Evolutionary conservation across 768 basidiomycete species (phyloP).

Genomic region (Russula compacta): DNA sequence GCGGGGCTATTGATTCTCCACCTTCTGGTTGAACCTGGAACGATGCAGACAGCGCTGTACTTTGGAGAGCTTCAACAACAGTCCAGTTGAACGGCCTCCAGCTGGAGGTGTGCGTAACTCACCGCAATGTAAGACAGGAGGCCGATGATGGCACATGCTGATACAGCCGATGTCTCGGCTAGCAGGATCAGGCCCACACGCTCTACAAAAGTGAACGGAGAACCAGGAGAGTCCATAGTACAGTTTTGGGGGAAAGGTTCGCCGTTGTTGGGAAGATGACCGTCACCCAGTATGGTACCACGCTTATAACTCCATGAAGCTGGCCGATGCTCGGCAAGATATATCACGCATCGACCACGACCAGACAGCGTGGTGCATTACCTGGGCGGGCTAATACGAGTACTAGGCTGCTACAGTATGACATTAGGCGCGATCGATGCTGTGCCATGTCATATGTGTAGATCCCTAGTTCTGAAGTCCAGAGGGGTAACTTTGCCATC

Average conservation of each 20-base stretch:
- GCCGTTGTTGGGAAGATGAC: background rate
- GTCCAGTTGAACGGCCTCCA: background rate
- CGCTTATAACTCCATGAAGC: background rate
- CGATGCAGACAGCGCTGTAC: constrained; percentile 18
- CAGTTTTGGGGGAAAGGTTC: background rate
- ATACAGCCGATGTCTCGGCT: constrained; percentile 19
- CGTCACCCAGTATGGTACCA: background rate
- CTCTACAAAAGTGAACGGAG: constrained; percentile 18
- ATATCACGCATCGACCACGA: no score
- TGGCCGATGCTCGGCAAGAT: no score
- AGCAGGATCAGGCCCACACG: constrained; percentile 23
- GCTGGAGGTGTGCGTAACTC: background rate
- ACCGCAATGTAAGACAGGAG: constrained; percentile 23
- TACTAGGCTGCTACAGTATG: no score
- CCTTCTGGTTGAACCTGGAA: constrained; percentile 10
- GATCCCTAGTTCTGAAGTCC: no score
- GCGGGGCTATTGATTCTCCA: constrained; percentile 20
- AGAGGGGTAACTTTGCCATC: no score
- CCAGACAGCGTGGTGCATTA: no score
- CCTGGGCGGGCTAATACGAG: no score
- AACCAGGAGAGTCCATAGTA: background rate
- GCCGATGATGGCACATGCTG: constrained; percentile 19
- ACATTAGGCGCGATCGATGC: no score
- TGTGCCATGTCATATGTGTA: no score
- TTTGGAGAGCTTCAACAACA: background rate